Percentiles rank a stretch among this genome's conserved stretches.
phyloP scores from a whole-genome alignment of 163 green algal genomes.

The Chlorella variabilis region DNA sequence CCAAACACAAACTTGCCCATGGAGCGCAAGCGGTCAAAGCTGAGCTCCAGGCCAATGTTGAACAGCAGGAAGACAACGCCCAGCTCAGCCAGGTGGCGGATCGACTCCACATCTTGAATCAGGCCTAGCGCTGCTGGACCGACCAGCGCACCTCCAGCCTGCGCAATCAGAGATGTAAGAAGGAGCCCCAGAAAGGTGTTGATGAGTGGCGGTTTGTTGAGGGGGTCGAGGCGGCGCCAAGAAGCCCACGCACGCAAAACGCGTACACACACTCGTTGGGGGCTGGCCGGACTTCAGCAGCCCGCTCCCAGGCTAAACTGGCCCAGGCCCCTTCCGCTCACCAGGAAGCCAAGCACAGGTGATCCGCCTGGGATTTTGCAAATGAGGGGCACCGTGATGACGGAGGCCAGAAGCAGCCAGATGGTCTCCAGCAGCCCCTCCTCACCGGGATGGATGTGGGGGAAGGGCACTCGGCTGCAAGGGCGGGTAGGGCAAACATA shows the following conservation, averaged over 20 bases:
- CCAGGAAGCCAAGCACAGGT: conserved; percentile 97
- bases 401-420: conserved; percentile 87
- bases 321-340: conserved; percentile 44
- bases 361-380: conserved; percentile 90
- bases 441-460: conserved; percentile 73
- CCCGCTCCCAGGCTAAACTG: not conserved
- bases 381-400: conserved; percentile 91
- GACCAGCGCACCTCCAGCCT: conserved; percentile 91
- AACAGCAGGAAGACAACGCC: conserved; percentile 99
- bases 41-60: conserved; percentile 99
- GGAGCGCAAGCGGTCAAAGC: conserved; percentile 89
- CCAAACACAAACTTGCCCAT: conserved; percentile 99
- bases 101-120: conserved; percentile 87
- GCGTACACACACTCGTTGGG: too few species aligned
- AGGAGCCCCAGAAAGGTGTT: not conserved
- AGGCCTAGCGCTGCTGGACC: conserved; percentile 94
- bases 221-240: not conserved
- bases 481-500: not conserved
- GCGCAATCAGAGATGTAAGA: not conserved
- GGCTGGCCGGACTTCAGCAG: too few species aligned
- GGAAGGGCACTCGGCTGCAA: conserved; percentile 51
- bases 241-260: not conserved
- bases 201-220: not conserved
- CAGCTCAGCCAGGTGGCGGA: conserved; percentile 94
- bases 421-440: conserved; percentile 90